Evolutionary conservation across 495 filamentous ascomycete genomes (phyloP).

Genomic region (Astrothelium subdiscretum): DNA sequence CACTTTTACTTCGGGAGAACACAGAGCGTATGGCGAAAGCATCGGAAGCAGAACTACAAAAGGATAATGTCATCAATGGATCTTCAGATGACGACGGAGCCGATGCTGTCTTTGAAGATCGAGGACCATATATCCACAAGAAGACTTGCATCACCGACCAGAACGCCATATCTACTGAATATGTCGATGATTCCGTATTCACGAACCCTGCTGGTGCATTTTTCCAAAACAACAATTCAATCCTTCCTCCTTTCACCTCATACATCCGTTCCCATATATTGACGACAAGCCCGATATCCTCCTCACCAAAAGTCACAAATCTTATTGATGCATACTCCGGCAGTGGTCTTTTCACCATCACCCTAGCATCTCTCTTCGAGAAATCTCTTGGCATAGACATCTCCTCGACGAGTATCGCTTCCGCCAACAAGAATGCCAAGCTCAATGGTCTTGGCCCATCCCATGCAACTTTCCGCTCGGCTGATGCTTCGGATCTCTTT

Average conservation of each 20-base stretch:
- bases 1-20: conserved; percentile 75
- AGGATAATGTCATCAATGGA: not conserved
- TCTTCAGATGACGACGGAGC: not conserved
- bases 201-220: conserved; percentile 83
- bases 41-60: conserved; percentile 8
- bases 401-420: conserved; percentile 57
- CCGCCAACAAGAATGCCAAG: conserved; percentile 62
- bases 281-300: conserved; percentile 16
- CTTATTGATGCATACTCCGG: conserved; percentile 96
- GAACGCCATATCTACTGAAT: conserved; percentile 72
- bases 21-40: conserved; percentile 56
- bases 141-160: conserved; percentile 80
- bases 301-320: conserved; percentile 48
- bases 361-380: conserved; percentile 70
- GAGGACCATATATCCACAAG: conserved; percentile 47
- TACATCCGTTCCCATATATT: conserved; percentile 81
- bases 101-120: conserved; percentile 24
- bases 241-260: conserved; percentile 77
- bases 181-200: conserved; percentile 76
- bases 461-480: conserved; percentile 65
- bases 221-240: conserved; percentile 99
- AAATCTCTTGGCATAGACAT: conserved; percentile 61
- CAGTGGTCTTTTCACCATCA: conserved; percentile 92
- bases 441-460: conserved; percentile 56
- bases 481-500: conserved; percentile 77